Conservation (phyloP, 768 basidiomycete species). For the Boletellus ananiceps region DNA sequence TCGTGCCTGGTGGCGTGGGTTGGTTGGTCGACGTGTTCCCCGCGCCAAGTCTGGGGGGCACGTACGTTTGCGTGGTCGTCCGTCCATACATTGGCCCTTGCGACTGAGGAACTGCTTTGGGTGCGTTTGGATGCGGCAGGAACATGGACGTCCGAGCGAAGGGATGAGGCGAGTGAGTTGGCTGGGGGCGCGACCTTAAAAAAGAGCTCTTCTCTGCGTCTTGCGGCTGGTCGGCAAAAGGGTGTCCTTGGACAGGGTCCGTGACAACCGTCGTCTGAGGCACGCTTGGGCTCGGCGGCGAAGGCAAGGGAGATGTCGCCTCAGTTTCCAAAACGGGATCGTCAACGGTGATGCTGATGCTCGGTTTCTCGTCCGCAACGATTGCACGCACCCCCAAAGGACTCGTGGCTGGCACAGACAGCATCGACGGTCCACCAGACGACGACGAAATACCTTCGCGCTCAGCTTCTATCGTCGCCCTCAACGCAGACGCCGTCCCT, state of each 20-base stretch:
- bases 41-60: constrained; percentile 7
- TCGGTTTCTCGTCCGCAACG: constrained; percentile 14
- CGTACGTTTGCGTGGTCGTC: constrained; percentile 16
- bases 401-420: background rate
- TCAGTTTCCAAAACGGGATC: constrained; percentile 10
- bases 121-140: constrained; percentile 53
- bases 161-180: constrained; percentile 17
- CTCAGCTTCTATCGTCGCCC: constrained; percentile 14
- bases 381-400: constrained; percentile 1
- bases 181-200: constrained; percentile 25
- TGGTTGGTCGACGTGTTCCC: background rate
- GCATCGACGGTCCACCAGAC: background rate
- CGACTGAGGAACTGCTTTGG: constrained; percentile 32
- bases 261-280: constrained; percentile 13
- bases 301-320: constrained; percentile 6
- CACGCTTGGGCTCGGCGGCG: constrained; percentile 3
- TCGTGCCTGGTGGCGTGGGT: constrained; percentile 23
- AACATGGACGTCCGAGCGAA: constrained; percentile 41
- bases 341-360: constrained; percentile 4
- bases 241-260: constrained; percentile 9
- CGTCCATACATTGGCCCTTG: constrained; percentile 61
- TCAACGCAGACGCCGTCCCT: constrained; percentile 15
- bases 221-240: constrained; percentile 1
- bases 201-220: constrained; percentile 16
- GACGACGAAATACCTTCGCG: background rate